Conservation (phyloP, 148 eudicot species). For the Arbutus unedo region DNA sequence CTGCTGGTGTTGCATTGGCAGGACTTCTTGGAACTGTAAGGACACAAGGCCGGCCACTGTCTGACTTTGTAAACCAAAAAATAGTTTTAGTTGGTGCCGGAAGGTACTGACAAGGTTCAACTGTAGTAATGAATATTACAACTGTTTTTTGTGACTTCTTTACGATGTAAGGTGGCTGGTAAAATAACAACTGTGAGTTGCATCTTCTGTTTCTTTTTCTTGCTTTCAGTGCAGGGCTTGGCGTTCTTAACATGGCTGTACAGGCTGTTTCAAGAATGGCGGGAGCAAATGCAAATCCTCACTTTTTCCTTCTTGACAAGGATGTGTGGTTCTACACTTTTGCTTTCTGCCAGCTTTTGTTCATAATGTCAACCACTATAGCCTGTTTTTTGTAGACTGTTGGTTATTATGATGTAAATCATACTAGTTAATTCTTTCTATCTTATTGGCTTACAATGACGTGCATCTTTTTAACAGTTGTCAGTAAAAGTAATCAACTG, state of each 20-base stretch:
- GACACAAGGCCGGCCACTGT: conserved; percentile 88
- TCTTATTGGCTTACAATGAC: background rate
- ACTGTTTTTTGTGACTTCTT: conserved; percentile 5
- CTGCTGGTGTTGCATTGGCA: conserved; percentile 99
- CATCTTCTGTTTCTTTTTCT: conserved; percentile 19
- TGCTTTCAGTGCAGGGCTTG: conserved; percentile 95
- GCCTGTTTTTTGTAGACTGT: background rate
- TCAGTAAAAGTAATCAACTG: background rate
- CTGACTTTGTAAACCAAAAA: conserved; percentile 84
- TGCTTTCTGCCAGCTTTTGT: background rate
- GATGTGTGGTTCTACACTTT: conserved; percentile 45
- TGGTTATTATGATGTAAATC: background rate
- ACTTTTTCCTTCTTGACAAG: conserved; percentile 88
- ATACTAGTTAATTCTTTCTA: background rate
- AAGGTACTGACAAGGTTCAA: conserved; percentile 44
- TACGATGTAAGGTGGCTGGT: conserved; percentile 4
- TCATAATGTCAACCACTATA: background rate
- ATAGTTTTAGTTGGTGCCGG: conserved; percentile 98
- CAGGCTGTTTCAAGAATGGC: conserved; percentile 85
- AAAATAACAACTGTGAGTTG: background rate
- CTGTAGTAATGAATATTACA: background rate
- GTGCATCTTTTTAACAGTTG: too few relatives aligned
- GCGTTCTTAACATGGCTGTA: conserved; percentile 86
- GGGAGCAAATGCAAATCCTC: conserved; percentile 61
- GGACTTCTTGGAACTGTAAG: conserved; percentile 94